Base-by-base conservation (phyloP, 495 filamentous ascomycete species). In the Patellaria atrata region DNA sequence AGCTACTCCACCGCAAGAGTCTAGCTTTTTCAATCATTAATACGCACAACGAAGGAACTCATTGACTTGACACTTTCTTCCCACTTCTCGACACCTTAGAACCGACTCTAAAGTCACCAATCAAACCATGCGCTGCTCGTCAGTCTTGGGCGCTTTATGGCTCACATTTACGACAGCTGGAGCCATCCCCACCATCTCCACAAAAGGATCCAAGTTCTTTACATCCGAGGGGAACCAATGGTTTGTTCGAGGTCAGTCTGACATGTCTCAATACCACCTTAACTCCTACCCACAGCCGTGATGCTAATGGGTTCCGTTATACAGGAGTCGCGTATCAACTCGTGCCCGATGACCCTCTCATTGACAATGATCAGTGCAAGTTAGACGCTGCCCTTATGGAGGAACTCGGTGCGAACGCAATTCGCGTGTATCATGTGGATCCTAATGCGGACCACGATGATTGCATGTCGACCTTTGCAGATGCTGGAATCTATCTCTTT, bases 341-440 rank as follows among this genome's bases (percentile, higher is more conserved):
- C 28, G 66, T 62, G 10, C 60, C 66, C 44, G 63, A 74, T 12
- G 84, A 93, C 51, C 84, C 84, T 13, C 66, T 93, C 44, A 55
- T 77, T 38, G 67, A 89, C 52, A 66, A 65, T 24, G 65, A 64
- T 22, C 84, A 93, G 66, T 93, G 84, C 61, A 57, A 65, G 43
- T 74, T 73, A 29, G 84, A 93, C 61, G 75, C 78, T 25, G 55
- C 57, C 12, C 66, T 82, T 35, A 93, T 93, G 84, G 59, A 80
- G 48, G 70, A 72, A 22, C 55, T 93, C 29, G 82, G 82, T 37
- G 66, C 80, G 55, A 93, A 93, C 52, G 63, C 78, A 13, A 86
- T 93, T 49, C 81, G 84, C 27, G 79, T 91, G 27, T 93, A 93
- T 56, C 84, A 91, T 51, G 84, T 91, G 35, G 77, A 87, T 45